phyloP scores from a whole-genome alignment of 2,329 filamentous ascomycete species.

The Talaromyces sp. region DNA sequence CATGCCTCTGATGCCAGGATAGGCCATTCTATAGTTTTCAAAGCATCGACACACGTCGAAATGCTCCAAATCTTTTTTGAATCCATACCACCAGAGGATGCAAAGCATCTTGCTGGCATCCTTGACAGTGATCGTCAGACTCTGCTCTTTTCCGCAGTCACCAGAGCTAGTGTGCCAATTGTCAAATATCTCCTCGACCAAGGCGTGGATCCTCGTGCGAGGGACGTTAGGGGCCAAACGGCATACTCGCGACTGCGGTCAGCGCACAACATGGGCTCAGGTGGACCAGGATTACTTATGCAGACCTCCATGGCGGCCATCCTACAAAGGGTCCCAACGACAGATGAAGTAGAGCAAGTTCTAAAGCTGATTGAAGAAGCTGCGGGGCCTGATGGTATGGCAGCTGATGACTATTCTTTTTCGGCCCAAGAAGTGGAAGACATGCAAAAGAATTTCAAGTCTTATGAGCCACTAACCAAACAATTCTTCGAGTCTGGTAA shows the following conservation, averaged over 20 bases:
- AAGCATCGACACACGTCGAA: background rate
- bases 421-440: constrained; percentile 4
- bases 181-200: background rate
- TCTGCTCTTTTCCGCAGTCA: background rate
- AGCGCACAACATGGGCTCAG: background rate
- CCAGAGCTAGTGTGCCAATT: background rate
- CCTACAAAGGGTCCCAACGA: background rate
- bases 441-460: background rate
- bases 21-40: constrained; percentile 6
- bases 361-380: background rate
- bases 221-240: background rate
- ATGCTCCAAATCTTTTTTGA: background rate
- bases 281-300: background rate
- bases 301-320: background rate
- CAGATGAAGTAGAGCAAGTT: background rate
- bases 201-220: background rate
- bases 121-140: constrained; percentile 2
- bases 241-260: background rate
- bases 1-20: background rate
- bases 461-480: background rate
- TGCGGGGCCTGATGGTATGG: background rate
- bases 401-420: background rate
- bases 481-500: background rate
- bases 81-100: background rate
- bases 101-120: background rate